Base-by-base conservation (phyloP, 2,329 filamentous ascomycete genomes). In the Acarospora socialis region DNA sequence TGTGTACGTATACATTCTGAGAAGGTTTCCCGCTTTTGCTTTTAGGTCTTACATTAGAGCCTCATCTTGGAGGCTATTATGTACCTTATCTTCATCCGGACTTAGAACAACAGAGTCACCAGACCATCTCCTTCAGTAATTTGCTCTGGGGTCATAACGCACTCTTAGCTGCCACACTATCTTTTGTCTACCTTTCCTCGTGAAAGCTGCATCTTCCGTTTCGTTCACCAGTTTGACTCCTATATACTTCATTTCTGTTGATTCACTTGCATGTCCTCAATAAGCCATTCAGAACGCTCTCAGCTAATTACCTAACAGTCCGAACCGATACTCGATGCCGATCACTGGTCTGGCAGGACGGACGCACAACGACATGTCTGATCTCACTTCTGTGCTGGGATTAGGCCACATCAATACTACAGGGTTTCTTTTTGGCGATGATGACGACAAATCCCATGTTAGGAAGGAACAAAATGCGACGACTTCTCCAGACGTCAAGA, bases 321-420 rank as follows among this genome's bases (percentile, higher is more conserved):
- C 77, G 38, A 92, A 93, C 53, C 79, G 87, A 42, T 92, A 92
- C 56, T 94, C 87, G 4, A 86, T 94, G 80, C 87, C 87, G 19
- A 80, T 87, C 31, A 82, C 79, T 28, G 69, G 70, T 38, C 72
- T 75, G 43, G 71, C 77, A 43, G 73, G 66, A 43, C 70, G 77
- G 40, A 59, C 74, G 46, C 74, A 78, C 49, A 74, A 77, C 43
- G 66, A 51, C 38, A 50, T 59, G 28, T 52, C 60, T 24, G 61
- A 64, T 34, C 48, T 62, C 23, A 51, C 53, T 24, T 54, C 58
- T 15, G 54, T 74, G 45, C 54, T 59, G 36, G 70, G 70, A 22
- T 62, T 92, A 35, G 84, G 90, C 40, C 77, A 81, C 44, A 83
- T 83, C 48, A 86, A 90, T 57, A 84, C 81, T 8, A 72, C 82